Percentiles rank a stretch among this genome's conserved stretches.
Conservation (phyloP, 148 eudicot species). For the Chenopodium berlandieri region DNA sequence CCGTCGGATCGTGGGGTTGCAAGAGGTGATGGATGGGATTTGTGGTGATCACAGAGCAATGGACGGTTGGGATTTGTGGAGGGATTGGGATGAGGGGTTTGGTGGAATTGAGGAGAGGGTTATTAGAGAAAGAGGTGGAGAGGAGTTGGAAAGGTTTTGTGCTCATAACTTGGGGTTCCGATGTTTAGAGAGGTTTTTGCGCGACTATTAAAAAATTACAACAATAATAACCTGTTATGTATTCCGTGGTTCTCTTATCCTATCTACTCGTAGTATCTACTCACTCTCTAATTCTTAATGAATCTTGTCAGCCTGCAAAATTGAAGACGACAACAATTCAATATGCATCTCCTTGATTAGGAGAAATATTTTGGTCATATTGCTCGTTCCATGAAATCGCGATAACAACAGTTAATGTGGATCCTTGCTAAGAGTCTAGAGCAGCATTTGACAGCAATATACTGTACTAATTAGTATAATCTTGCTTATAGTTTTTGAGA, state of each 20-base stretch:
- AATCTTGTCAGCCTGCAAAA: no score
- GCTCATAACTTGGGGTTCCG: constrained; percentile 76
- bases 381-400: no score
- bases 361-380: no score
- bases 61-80: constrained; percentile 45
- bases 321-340: no score
- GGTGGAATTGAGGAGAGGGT: constrained; percentile 57
- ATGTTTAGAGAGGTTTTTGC: constrained; percentile 73
- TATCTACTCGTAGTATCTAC: no score
- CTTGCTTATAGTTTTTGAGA: no score
- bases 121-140: constrained; percentile 67
- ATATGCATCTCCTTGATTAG: no score
- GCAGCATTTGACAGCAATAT: no score
- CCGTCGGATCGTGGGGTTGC: constrained; percentile 83
- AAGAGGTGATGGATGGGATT: constrained; percentile 76
- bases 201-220: constrained; percentile 31
- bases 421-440: no score
- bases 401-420: no score
- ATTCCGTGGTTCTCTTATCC: not conserved
- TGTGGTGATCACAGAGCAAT: constrained; percentile 26
- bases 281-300: no score
- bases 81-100: constrained; percentile 63
- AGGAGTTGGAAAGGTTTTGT: constrained; percentile 73
- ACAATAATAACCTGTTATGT: not conserved
- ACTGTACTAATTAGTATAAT: no score